Conservation (phyloP, 495 filamentous ascomycete genomes). For the Aspergillus carlsbadensis region DNA sequence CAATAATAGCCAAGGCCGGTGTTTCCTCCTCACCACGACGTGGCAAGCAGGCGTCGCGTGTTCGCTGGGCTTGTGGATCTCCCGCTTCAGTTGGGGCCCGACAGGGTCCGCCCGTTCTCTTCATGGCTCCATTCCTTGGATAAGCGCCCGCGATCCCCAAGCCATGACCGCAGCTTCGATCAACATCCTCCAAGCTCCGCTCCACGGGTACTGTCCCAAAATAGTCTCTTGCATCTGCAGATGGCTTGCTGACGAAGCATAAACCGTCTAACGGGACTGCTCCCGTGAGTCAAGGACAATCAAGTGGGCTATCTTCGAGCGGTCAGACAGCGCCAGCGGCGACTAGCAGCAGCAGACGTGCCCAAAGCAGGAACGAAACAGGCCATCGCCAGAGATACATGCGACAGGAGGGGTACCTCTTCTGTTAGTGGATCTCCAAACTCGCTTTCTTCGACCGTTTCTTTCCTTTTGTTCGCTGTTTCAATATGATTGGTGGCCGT, state of each 20-base stretch:
- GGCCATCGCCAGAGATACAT: conserved; percentile 17
- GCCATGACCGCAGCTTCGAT: background rate
- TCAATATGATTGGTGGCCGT: conserved; percentile 14
- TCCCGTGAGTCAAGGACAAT: conserved; percentile 1
- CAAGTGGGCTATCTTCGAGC: conserved; percentile 21
- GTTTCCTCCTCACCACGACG: conserved; percentile 17
- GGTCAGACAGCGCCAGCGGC: conserved; percentile 27
- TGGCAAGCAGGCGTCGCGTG: conserved; percentile 25
- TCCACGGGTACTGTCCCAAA: background rate
- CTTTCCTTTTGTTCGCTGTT: conserved; percentile 18
- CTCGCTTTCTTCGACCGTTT: conserved; percentile 10
- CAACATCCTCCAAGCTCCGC: background rate
- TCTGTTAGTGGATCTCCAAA: conserved; percentile 18
- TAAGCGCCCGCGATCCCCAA: background rate
- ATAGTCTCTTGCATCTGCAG: conserved; percentile 7
- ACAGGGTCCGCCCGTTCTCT: background rate
- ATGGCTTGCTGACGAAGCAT: conserved; percentile 1
- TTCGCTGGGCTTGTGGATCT: conserved; percentile 17
- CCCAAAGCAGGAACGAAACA: conserved; percentile 28
- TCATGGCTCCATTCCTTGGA: background rate
- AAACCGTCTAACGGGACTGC: background rate
- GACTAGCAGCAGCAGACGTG: conserved; percentile 31
- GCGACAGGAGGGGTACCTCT: conserved; percentile 2
- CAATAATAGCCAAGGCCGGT: conserved; percentile 20
- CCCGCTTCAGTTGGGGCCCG: conserved; percentile 16